Conservation (phyloP, 2,329 filamentous ascomycete genomes). For the Claviceps purpurea region DNA sequence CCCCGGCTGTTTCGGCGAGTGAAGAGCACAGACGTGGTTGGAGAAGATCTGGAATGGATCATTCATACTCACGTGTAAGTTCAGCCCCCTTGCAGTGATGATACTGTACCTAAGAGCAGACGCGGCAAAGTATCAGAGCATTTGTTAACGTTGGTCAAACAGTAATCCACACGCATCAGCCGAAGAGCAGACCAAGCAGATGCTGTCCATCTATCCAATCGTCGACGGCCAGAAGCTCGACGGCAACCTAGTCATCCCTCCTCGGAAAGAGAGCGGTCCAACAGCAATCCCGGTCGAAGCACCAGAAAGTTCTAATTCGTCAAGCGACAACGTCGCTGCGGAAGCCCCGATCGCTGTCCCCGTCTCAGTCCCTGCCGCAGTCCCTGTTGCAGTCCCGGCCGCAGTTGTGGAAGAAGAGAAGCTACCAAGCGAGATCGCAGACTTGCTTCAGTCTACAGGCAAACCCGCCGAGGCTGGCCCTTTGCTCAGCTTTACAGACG, state of each 20-base stretch:
- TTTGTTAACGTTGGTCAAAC: constrained; percentile 8
- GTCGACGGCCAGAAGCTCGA: constrained; percentile 57
- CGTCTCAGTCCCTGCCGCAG: too few species aligned
- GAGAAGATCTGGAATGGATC: constrained; percentile 90
- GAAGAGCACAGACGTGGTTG: constrained; percentile 63
- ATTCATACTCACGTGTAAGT: constrained; percentile 72
- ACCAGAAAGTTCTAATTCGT: constrained; percentile 25
- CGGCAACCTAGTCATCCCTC: constrained; percentile 42
- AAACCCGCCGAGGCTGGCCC: constrained; percentile 30
- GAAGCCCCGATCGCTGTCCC: neutral
- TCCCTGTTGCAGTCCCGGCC: neutral
- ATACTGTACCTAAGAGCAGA: neutral
- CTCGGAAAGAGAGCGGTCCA: constrained; percentile 13
- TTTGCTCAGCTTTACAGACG: constrained; percentile 42
- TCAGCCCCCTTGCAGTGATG: neutral
- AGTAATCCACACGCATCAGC: constrained; percentile 37
- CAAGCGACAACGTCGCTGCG: constrained; percentile 26
- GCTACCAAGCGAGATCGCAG: constrained; percentile 25
- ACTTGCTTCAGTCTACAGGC: constrained; percentile 33
- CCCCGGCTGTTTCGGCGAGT: constrained; percentile 74
- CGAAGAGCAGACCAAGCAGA: constrained; percentile 63
- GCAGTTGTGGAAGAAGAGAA: constrained; percentile 1
- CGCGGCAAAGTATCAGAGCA: neutral
- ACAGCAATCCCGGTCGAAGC: constrained; percentile 8
- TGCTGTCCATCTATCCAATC: constrained; percentile 75